Percentiles rank a stretch among this genome's conserved stretches.
These are phyloP conservation scores for Brassica rapa DNA, from an alignment of 345 rosid species.

Conservation along the genomic window DNA sequence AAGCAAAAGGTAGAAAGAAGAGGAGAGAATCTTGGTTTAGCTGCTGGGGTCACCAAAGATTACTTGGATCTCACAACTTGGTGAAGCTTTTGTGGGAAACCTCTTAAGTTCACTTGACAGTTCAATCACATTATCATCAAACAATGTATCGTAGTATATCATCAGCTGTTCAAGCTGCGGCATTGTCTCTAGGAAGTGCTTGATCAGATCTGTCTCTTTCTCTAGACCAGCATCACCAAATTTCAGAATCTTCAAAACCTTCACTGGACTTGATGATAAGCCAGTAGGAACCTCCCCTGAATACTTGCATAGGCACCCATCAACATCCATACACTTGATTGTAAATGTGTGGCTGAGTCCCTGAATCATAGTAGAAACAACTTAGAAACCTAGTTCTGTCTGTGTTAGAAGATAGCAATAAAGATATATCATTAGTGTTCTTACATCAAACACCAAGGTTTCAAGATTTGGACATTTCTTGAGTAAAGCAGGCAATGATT, in stretches of 20 bases:
- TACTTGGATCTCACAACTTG: conserved; percentile 13
- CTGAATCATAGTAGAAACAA: neutral
- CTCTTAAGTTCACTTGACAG: neutral
- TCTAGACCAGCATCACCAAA: neutral
- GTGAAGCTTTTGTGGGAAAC: conserved; percentile 2
- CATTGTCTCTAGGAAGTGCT: conserved; percentile 24
- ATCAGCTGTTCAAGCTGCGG: conserved; percentile 7
- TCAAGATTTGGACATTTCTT: conserved; percentile 8
- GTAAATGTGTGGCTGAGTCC: neutral
- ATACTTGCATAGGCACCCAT: conserved; percentile 23
- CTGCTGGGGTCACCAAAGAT: neutral
- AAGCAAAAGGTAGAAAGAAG: neutral
- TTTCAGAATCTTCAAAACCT: neutral
- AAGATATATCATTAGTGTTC: neutral
- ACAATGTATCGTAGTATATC: neutral
- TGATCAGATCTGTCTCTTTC: neutral
- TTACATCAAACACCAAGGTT: neutral
- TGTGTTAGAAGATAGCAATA: neutral
- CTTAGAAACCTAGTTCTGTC: neutral
- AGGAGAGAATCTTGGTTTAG: conserved; percentile 6
- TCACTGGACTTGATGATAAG: conserved; percentile 29
- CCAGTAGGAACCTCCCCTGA: conserved; percentile 16
- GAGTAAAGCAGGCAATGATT: conserved; percentile 1
- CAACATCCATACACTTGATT: neutral
- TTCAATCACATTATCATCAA: neutral